Percentiles rank a stretch among this genome's conserved stretches.
These are phyloP conservation scores for Rhazya stricta DNA, from an alignment of 257 asterid genomes.

Conservation along the genomic window DNA sequence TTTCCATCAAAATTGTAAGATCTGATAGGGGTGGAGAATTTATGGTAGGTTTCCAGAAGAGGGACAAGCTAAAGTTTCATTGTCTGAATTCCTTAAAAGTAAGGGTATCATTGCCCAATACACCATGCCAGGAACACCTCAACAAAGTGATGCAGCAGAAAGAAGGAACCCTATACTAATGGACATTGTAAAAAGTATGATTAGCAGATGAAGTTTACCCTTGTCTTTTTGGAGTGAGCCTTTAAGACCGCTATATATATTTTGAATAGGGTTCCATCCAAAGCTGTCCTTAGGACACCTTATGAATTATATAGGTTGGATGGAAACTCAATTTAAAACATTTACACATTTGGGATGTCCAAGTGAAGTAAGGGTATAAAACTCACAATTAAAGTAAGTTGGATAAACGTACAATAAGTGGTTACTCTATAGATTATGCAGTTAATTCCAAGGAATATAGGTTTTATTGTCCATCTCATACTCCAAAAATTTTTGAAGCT, in stretches of 20 bases:
- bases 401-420: no score
- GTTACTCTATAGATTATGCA: no score
- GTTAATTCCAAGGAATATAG: no score
- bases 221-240: background rate
- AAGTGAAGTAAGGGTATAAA: background rate
- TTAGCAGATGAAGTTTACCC: no score
- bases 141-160: background rate
- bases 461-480: no score
- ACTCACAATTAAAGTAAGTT: no score
- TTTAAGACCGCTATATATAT: background rate
- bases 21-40: background rate
- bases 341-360: conserved; percentile 4
- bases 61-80: background rate
- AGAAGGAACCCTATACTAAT: background rate
- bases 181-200: no score
- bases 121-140: background rate
- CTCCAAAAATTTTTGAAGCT: no score
- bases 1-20: background rate
- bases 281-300: background rate
- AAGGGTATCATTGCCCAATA: no score
- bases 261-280: background rate
- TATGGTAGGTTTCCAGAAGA: background rate
- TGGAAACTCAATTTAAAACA: conserved; percentile 1
- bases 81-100: background rate
- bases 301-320: background rate